Base-by-base conservation (phyloP, 306 rosid genomes). In the Comarum palustre region DNA sequence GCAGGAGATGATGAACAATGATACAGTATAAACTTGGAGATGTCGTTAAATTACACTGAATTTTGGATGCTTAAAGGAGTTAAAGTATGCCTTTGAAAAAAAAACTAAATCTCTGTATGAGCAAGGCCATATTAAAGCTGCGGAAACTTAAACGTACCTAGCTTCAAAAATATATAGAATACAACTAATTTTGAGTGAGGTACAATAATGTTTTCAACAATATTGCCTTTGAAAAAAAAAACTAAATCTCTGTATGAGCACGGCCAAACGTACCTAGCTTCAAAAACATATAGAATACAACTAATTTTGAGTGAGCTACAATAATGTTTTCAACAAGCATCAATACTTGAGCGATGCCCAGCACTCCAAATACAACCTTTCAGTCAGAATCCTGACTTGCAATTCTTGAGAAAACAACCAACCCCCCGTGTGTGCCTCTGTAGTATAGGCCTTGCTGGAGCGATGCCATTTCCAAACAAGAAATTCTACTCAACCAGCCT, bases 281-380 rank as follows among this genome's bases (percentile, higher is more conserved):
- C 71, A 66, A 24, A 6, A 41, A 45, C 29, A 43, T 6, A 38
- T 24, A n/a, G 14, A 15, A 17, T 14, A 41, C 51, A 39, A 31
- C 24, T 29, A 25, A 12, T 69, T 15, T 32, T 0, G 32, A 32
- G 13, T 50, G 47, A 50, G 62, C 36, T 32, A 20, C 62, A 50
- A 51, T 12, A n/a, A 34, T 34, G 34, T 19, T 50, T 69, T 32
- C 43, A 47, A 69, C 45, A 48, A 69, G 14, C 73, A 69, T 69
- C 61, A 48, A 32, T 50, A 27, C 52, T 19, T 10, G 11, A 32
- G 34, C 8, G 6, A 20, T 50, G 2, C 31, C 27, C 61, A n/a
- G 32, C 73, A 20, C 46, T 8, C 10, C 2, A 20, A 36, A 69
- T 32, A 6, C 62, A 4, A 13, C 20, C 3, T 6, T 54, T 39